phyloP scores from a whole-genome alignment of 2,329 filamentous ascomycete genomes.

The Zopfia rhizophila region DNA sequence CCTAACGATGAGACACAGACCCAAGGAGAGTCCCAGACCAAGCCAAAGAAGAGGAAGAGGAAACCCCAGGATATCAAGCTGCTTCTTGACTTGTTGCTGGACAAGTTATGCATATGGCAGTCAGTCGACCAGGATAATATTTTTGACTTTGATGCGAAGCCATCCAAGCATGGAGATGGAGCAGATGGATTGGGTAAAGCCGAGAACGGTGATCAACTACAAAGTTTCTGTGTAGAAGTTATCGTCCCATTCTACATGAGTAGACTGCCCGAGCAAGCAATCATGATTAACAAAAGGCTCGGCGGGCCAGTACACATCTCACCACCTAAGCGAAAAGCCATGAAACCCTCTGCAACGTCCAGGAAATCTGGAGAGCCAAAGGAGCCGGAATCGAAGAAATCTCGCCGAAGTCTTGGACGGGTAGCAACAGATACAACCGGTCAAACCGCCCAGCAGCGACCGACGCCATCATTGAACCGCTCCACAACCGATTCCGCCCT shows the following conservation, averaged over 20 bases:
- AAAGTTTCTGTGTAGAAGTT: conserved; percentile 82
- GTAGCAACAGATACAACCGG: conserved; percentile 68
- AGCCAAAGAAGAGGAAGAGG: conserved; percentile 58
- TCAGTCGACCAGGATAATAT: conserved; percentile 72
- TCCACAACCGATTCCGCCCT: conserved; percentile 72
- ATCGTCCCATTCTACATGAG: conserved; percentile 85
- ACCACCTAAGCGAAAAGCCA: conserved; percentile 60
- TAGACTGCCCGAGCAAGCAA: conserved; percentile 76
- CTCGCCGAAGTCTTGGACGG: conserved; percentile 67
- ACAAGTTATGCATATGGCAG: conserved; percentile 86
- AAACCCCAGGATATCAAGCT: conserved; percentile 74
- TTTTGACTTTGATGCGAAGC: conserved; percentile 44
- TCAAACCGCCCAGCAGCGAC: conserved; percentile 58
- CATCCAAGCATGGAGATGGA: conserved; percentile 33
- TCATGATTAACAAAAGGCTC: conserved; percentile 77
- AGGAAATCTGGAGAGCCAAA: conserved; percentile 53
- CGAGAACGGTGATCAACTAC: conserved; percentile 68
- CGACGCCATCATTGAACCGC: conserved; percentile 72
- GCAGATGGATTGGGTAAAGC: conserved; percentile 32
- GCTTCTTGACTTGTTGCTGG: conserved; percentile 77
- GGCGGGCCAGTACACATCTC: conserved; percentile 75
- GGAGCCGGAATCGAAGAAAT: conserved; percentile 52
- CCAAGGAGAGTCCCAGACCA: conserved; percentile 21
- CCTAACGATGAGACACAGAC: conserved; percentile 24
- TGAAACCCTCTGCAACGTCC: conserved; percentile 50